A percentile compares a stretch with the other conserved stretches of the same genome.
phyloP scores from a whole-genome alignment of 2,329 filamentous ascomycete species.

The Clarireedia homoeocarpa region DNA sequence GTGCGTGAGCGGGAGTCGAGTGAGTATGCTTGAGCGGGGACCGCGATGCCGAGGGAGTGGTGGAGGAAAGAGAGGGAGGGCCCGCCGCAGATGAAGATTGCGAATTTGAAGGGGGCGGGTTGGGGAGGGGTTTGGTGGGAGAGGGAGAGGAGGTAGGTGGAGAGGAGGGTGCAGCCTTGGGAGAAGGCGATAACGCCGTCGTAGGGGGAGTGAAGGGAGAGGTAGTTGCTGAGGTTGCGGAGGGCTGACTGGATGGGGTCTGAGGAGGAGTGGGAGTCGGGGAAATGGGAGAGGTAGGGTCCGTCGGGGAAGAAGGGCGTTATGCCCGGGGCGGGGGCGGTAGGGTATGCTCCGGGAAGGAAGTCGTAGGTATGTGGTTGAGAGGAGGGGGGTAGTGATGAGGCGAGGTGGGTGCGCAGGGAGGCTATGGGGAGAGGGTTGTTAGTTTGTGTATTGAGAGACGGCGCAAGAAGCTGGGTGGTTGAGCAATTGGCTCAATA shows the following conservation, averaged over 20 bases:
- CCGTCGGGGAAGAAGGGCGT: constrained; percentile 33
- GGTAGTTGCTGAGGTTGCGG: constrained; percentile 28
- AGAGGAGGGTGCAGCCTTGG: constrained; percentile 33
- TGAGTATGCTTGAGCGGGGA: constrained; percentile 15
- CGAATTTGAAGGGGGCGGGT: constrained; percentile 34
- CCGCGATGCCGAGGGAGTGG: constrained; percentile 28
- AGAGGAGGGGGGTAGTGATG: constrained; percentile 15
- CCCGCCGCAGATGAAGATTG: constrained; percentile 35
- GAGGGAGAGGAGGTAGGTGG: constrained; percentile 30
- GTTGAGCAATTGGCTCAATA: neutral
- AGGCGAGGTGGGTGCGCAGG: constrained; percentile 29
- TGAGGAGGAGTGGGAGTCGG: constrained; percentile 17
- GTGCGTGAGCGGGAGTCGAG: neutral
- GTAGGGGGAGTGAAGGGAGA: constrained; percentile 33
- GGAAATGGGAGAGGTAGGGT: constrained; percentile 34
- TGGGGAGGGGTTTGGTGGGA: constrained; percentile 20
- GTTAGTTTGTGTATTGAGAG: too few relatives aligned
- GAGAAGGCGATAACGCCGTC: constrained; percentile 37
- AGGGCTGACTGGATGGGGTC: constrained; percentile 11
- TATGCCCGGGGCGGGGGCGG: constrained; percentile 31
- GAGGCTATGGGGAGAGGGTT: constrained; percentile 24
- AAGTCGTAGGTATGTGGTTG: constrained; percentile 33
- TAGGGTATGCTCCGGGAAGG: constrained; percentile 30
- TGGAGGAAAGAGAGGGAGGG: constrained; percentile 30
- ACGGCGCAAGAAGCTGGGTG: too few relatives aligned